Percentiles rank a stretch among this genome's conserved stretches.
These are phyloP conservation scores for Trichodelitschia bisporula DNA, from an alignment of 495 filamentous ascomycete species.

Conservation along the genomic window DNA sequence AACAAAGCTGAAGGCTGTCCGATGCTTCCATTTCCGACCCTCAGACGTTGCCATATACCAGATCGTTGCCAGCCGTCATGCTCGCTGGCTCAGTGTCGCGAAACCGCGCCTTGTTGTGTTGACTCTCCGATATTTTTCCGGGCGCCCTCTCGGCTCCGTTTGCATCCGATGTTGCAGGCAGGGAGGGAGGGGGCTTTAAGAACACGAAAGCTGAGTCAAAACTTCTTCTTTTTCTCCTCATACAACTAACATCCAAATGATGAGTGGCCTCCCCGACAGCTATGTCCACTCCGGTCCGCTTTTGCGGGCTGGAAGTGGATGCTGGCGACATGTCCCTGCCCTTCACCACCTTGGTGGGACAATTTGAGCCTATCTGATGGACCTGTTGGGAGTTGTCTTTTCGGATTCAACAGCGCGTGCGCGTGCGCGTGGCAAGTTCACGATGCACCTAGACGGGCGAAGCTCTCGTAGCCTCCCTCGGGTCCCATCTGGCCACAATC, in stretches of 20 bases:
- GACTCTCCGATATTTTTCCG: neutral
- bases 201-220: neutral
- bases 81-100: too few relatives aligned
- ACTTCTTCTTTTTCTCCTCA: constrained; percentile 7
- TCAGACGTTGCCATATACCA: too few relatives aligned
- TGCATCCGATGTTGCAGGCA: neutral
- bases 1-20: too few relatives aligned
- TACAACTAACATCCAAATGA: constrained; percentile 27
- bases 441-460: neutral
- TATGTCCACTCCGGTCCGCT: constrained; percentile 16
- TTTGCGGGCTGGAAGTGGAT: constrained; percentile 16
- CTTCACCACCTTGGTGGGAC: constrained; percentile 21
- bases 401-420: neutral
- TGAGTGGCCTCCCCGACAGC: constrained; percentile 19
- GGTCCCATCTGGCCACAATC: too few relatives aligned
- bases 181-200: neutral
- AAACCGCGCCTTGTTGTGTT: too few relatives aligned
- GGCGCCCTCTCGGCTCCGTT: neutral
- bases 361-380: constrained; percentile 24
- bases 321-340: constrained; percentile 23
- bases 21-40: too few relatives aligned
- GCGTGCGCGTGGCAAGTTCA: neutral
- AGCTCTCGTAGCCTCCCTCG: neutral
- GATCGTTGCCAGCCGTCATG: too few relatives aligned
- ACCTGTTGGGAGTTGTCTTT: constrained; percentile 10